A percentile compares a stretch with the other conserved stretches of the same genome.
Evolutionary conservation across 73 alveolate genomes (phyloP).

Genomic region (Stentor coeruleus): DNA sequence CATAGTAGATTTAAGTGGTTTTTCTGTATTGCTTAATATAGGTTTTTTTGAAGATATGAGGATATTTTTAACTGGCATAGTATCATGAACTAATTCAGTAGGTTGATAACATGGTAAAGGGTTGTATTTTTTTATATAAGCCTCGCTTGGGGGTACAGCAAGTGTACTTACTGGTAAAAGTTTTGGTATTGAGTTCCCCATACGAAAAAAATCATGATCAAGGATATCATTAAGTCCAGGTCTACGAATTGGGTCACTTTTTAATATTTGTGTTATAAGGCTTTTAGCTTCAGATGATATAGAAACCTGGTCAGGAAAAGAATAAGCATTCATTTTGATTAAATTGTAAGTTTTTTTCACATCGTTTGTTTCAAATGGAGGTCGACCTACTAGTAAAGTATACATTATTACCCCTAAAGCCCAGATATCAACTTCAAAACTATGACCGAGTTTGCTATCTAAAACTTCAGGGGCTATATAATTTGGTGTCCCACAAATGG

Average conservation of each 20-base stretch:
- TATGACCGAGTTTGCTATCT: constrained; percentile 46
- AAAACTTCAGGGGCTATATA: constrained; percentile 51
- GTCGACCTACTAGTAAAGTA: constrained; percentile 51
- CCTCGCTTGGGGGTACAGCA: constrained; percentile 90
- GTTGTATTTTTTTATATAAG: constrained; percentile 70
- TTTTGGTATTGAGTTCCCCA: constrained; percentile 82
- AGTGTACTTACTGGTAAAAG: constrained; percentile 87
- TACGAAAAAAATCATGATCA: constrained; percentile 43
- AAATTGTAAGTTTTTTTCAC: constrained; percentile 39
- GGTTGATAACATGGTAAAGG: constrained; percentile 37
- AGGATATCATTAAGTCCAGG: constrained; percentile 46
- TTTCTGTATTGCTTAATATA: background rate
- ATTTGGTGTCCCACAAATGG: constrained; percentile 49
- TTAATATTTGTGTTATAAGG: constrained; percentile 72
- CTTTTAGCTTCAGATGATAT: constrained; percentile 85
- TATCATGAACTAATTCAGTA: background rate
- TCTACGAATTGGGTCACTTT: constrained; percentile 67
- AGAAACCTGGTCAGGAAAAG: constrained; percentile 64
- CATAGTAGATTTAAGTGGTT: background rate
- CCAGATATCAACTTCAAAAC: constrained; percentile 61
- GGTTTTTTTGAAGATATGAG: background rate
- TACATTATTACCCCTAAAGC: constrained; percentile 55
- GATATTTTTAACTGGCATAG: constrained; percentile 8
- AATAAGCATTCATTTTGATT: constrained; percentile 43
- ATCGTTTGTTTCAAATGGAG: constrained; percentile 57